Evolutionary conservation across 2,329 filamentous ascomycete genomes (phyloP).

Genomic region (Trichoderma polysporum): DNA sequence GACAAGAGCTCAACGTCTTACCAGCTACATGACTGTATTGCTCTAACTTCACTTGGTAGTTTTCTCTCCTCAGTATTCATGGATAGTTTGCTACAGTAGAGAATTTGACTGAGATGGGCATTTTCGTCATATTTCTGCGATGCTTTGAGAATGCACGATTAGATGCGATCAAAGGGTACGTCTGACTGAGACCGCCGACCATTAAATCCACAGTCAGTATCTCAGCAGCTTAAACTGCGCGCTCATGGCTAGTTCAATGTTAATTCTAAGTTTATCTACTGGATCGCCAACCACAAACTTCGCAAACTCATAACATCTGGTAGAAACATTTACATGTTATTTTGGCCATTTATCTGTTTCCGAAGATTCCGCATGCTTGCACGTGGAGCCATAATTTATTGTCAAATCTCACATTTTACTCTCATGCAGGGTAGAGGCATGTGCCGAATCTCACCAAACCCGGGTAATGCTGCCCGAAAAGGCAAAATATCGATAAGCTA

Average conservation of each 20-base stretch:
- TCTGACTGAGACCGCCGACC: neutral
- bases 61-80: too few species aligned
- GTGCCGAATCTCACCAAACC: neutral
- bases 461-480: slow-evolving; percentile 3
- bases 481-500: slow-evolving; percentile 5
- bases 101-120: too few species aligned
- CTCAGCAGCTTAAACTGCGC: neutral
- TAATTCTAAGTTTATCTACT: neutral
- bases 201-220: neutral
- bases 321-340: neutral
- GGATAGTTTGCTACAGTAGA: too few species aligned
- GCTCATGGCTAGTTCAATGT: neutral
- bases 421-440: neutral
- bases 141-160: too few species aligned
- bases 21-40: too few species aligned
- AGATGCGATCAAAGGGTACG: neutral
- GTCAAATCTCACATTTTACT: neutral
- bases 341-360: neutral
- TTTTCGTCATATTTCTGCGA: too few species aligned
- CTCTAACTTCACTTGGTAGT: too few species aligned
- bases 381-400: neutral
- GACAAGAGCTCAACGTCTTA: too few species aligned
- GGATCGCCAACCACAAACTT: neutral
- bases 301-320: neutral
- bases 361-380: too few species aligned